These are phyloP conservation scores for Colletotrichum simmondsii DNA, from an alignment of 2,329 filamentous ascomycete species.

Conservation along the genomic window DNA sequence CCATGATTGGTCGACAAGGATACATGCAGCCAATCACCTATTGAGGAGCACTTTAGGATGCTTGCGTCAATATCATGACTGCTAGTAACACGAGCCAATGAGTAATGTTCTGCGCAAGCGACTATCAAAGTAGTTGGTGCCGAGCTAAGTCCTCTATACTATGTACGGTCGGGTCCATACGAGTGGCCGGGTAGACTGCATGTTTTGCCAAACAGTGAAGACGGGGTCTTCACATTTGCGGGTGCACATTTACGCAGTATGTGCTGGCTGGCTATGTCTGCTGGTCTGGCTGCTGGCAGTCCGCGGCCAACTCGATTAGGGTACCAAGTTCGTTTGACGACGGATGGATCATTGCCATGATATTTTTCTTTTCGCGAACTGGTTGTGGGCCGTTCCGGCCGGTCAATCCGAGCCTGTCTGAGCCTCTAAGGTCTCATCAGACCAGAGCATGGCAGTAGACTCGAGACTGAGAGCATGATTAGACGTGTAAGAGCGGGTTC, in stretches of 20 bases:
- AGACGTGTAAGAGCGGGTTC: not conserved
- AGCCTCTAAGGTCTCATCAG: slow-evolving; percentile 1
- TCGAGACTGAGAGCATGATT: not conserved
- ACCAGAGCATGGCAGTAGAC: slow-evolving; percentile 9
- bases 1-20: slow-evolving; percentile 8
- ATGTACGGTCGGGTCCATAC: not conserved
- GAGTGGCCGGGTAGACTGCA: slow-evolving; percentile 36
- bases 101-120: not conserved
- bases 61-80: slow-evolving; percentile 26
- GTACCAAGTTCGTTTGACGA: not conserved
- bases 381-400: slow-evolving; percentile 21
- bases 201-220: not conserved
- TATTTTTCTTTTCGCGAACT: not conserved
- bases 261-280: slow-evolving; percentile 2
- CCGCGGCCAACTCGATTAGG: not conserved
- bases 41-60: not conserved
- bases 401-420: slow-evolving; percentile 16
- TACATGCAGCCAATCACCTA: not conserved
- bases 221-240: not conserved
- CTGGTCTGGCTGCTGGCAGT: not conserved
- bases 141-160: not conserved
- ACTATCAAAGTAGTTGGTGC: not conserved
- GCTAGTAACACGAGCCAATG: not conserved
- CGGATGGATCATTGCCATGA: not conserved
- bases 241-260: not conserved